Percentiles rank a stretch among this genome's conserved stretches.
Conservation (phyloP, 2,329 filamentous ascomycete genomes). For the Alternaria conjuncta region DNA sequence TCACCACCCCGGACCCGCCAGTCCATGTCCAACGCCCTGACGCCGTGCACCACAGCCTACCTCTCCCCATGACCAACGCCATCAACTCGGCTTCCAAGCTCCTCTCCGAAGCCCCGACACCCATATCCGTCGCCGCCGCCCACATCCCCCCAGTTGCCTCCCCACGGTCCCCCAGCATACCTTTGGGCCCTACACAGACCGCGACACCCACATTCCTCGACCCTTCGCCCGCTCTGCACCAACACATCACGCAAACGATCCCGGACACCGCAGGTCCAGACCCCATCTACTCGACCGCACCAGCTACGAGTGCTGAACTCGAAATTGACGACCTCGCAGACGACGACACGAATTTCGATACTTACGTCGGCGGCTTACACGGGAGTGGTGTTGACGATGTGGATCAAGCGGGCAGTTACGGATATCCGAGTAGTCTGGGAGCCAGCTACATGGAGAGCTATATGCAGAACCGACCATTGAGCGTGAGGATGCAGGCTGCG, state of each 20-base stretch:
- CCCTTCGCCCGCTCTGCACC: constrained; percentile 22
- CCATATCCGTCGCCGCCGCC: constrained; percentile 11
- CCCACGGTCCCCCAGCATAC: constrained; percentile 17
- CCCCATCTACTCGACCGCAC: constrained; percentile 26
- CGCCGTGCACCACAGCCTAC: constrained; percentile 42
- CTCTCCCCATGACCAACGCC: constrained; percentile 28
- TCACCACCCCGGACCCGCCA: constrained; percentile 21
- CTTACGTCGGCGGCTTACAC: constrained; percentile 45
- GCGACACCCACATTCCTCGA: constrained; percentile 34
- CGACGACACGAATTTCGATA: constrained; percentile 36
- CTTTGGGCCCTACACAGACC: constrained; percentile 28
- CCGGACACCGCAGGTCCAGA: constrained; percentile 24
- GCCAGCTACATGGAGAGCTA: constrained; percentile 49
- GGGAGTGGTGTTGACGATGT: constrained; percentile 45
- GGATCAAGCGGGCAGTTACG: constrained; percentile 43
- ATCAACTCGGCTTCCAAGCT: constrained; percentile 32
- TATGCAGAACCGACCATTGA: constrained; percentile 45
- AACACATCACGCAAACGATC: constrained; percentile 13
- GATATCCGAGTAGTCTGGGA: constrained; percentile 43
- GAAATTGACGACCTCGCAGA: constrained; percentile 15
- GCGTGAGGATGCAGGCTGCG: constrained; percentile 44
- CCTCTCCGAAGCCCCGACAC: constrained; percentile 17
- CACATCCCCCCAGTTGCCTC: constrained; percentile 24
- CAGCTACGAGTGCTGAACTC: constrained; percentile 10
- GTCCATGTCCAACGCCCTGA: constrained; percentile 30